Conservation (phyloP, 306 rosid species). For the Vachellia pachyceras region DNA sequence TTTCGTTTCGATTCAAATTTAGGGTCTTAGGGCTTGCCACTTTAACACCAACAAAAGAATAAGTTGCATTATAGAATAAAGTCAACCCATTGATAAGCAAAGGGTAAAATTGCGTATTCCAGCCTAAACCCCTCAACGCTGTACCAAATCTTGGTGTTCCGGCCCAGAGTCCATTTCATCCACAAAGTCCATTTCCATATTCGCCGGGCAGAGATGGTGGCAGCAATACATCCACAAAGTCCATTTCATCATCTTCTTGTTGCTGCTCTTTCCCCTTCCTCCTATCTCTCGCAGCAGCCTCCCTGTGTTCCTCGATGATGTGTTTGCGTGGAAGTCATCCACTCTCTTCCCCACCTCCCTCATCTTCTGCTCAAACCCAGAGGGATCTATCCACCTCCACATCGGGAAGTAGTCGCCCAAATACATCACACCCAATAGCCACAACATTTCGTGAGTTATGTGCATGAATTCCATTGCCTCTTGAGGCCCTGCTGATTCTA, state of each 20-base stretch:
- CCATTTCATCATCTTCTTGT: slow-evolving; percentile 51
- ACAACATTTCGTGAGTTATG: slow-evolving; percentile 86
- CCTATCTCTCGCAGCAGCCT: slow-evolving; percentile 27
- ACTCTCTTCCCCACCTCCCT: slow-evolving; percentile 85
- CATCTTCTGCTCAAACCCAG: slow-evolving; percentile 84
- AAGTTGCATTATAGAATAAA: no score
- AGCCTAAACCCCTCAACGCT: slow-evolving; percentile 71
- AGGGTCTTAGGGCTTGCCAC: no score
- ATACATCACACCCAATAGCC: slow-evolving; percentile 81
- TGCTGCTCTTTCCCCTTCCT: not conserved
- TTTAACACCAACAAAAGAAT: no score
- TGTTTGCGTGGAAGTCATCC: slow-evolving; percentile 81
- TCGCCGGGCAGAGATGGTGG: slow-evolving; percentile 85
- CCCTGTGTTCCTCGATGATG: slow-evolving; percentile 80
- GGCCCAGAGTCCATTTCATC: no score
- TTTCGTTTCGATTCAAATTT: no score
- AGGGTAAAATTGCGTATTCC: no score
- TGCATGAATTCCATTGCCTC: slow-evolving; percentile 93
- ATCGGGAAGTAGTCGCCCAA: slow-evolving; percentile 87
- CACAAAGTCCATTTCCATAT: slow-evolving; percentile 85
- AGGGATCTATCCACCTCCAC: slow-evolving; percentile 97
- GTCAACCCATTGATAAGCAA: no score
- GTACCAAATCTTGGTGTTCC: slow-evolving; percentile 76
- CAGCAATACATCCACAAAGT: slow-evolving; percentile 88
- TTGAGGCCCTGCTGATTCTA: slow-evolving; percentile 69